These are phyloP conservation scores for Nemophila menziesii DNA, from an alignment of 257 asterid species.

Conservation along the genomic window DNA sequence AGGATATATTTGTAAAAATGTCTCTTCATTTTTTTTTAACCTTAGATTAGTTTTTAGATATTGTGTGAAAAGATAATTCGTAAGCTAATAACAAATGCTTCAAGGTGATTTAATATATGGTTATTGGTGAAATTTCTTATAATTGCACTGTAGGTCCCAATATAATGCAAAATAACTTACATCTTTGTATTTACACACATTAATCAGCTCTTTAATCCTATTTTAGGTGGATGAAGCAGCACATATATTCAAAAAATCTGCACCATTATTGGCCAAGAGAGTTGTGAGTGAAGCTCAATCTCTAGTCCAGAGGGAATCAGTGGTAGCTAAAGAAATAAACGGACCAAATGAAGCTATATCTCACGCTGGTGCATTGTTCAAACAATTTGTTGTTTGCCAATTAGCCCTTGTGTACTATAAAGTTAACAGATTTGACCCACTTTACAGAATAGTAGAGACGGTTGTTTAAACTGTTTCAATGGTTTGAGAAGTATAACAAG, in stretches of 20 bases:
- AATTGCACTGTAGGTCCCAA: too few species aligned
- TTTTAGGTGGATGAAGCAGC: constrained; percentile 29
- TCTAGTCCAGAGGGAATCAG: constrained; percentile 22
- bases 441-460: constrained; percentile 31
- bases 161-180: too few species aligned
- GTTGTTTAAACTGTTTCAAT: constrained; percentile 32
- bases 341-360: constrained; percentile 54
- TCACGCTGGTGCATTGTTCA: constrained; percentile 30
- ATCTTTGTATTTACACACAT: too few species aligned
- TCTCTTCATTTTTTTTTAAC: background rate
- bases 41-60: too few species aligned
- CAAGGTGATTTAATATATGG: too few species aligned
- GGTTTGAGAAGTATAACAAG: constrained; percentile 47
- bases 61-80: too few species aligned
- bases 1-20: background rate
- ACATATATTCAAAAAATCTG: constrained; percentile 27
- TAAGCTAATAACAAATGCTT: too few species aligned
- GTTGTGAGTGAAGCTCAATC: constrained; percentile 17
- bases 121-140: too few species aligned
- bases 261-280: constrained; percentile 55
- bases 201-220: background rate
- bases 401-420: constrained; percentile 34
- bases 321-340: constrained; percentile 18
- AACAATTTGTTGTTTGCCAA: constrained; percentile 27
- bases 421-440: constrained; percentile 25